Base-by-base conservation (phyloP, 192 early-diverging fungal species). In the Geranomyces variabilis region DNA sequence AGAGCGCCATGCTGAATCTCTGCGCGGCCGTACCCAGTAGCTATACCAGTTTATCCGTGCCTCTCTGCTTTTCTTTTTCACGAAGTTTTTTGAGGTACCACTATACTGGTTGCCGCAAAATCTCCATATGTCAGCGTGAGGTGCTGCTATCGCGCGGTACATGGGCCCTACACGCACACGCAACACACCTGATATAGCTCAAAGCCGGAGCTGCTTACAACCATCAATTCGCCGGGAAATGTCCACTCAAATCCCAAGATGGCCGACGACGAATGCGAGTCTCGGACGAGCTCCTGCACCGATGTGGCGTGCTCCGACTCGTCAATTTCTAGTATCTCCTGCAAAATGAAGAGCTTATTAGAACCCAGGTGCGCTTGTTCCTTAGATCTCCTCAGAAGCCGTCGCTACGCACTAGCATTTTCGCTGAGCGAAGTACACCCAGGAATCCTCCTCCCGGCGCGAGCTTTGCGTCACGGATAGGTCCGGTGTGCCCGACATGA, bases 211-310 rank as follows among this genome's bases (percentile, higher is more conserved):
- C 34, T 41, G 14, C 26, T 65, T 14, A 72, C 53, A 15, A 64
- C 26, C 34, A 72, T 36, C 70, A 72, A 31, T 48, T 72, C 70
- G 17, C 46, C 48, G 17, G 70, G 21, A 29, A 29, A 47, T 24
- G 30, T 63, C 70, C 70, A 72, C 49, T 72, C 70, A 28, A 72
- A 72, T 21, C 70, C 70, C 26, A 72, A 53, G 5, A 72, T 53
- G 7, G 62, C 70, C 8, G 65, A 60, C 7, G 70, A 72, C 6
- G 70, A 72, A 49, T 60, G 21, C 6, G 44, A n/a, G 49, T 72
- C 70, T 15, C 59, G 17, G 5, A 31, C 33, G 24, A 63, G 65
- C 34, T 64, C 62, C 43, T 64, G 62, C 8, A 72, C 44, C 2
- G 26, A 15, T 22, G 15, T 33, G 7, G 66, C 66, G 14, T 36